Evolutionary conservation across 2,329 filamentous ascomycete species (phyloP).

Genomic region (Dactylellina sp.): DNA sequence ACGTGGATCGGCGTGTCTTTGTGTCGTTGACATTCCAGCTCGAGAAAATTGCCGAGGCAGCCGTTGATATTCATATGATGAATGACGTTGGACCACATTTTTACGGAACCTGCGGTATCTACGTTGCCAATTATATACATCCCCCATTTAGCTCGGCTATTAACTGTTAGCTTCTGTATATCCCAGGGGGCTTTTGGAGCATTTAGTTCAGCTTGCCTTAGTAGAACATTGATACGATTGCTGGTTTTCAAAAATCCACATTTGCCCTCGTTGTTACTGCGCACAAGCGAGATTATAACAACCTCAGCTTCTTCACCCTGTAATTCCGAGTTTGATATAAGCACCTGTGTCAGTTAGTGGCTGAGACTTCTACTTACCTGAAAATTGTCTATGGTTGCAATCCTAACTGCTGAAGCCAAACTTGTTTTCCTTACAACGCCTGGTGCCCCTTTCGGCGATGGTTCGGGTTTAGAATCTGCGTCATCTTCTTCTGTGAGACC

Average conservation of each 20-base stretch:
- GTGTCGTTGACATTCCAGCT: conserved; percentile 73
- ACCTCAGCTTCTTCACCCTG: conserved; percentile 81
- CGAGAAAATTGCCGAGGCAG: conserved; percentile 68
- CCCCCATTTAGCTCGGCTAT: conserved; percentile 75
- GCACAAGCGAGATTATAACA: conserved; percentile 76
- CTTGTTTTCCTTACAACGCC: conserved; percentile 68
- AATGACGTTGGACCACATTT: conserved; percentile 59
- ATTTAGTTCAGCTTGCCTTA: conserved; percentile 40
- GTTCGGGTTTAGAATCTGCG: neutral
- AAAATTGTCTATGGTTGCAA: conserved; percentile 61
- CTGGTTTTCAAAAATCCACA: conserved; percentile 66
- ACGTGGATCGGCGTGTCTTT: conserved; percentile 68
- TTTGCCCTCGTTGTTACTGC: conserved; percentile 72
- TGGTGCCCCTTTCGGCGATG: conserved; percentile 68
- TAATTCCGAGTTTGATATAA: conserved; percentile 67
- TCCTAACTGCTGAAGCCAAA: conserved; percentile 62
- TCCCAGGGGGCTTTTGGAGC: neutral
- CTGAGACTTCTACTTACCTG: conserved; percentile 65
- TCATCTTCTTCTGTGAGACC: conserved; percentile 18
- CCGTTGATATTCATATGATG: conserved; percentile 66
- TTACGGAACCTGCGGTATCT: conserved; percentile 74
- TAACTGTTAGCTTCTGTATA: conserved; percentile 69
- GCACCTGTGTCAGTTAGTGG: conserved; percentile 61
- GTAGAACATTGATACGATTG: conserved; percentile 60
- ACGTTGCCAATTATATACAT: conserved; percentile 79